phyloP scores from a whole-genome alignment of 176 grass and related monocot species.

The Pontederia paniculata region DNA sequence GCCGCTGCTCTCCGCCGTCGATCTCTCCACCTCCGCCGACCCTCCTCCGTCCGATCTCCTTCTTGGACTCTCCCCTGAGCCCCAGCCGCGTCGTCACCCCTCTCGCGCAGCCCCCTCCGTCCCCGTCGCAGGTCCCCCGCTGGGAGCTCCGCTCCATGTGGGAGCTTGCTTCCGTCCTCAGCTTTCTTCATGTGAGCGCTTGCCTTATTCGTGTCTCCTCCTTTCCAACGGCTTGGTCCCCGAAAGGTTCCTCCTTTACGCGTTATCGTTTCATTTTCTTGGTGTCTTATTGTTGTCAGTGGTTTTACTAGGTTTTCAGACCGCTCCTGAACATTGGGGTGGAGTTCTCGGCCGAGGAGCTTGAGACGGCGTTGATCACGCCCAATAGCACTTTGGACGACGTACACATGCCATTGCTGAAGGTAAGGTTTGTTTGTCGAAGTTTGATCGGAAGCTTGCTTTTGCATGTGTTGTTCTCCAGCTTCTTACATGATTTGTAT shows the following conservation, averaged over 20 bases:
- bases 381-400: constrained; percentile 57
- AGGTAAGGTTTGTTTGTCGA: constrained; percentile 61
- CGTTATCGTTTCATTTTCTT: constrained; percentile 16
- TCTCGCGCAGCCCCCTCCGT: constrained; percentile 42
- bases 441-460: background rate
- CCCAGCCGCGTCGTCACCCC: constrained; percentile 51
- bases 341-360: constrained; percentile 93
- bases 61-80: constrained; percentile 2
- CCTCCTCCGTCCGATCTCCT: constrained; percentile 6
- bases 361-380: constrained; percentile 63
- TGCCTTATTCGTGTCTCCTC: constrained; percentile 1
- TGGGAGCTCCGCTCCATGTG: constrained; percentile 82
- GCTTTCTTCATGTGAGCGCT: constrained; percentile 74
- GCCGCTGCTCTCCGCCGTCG: constrained; percentile 17
- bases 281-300: constrained; percentile 4
- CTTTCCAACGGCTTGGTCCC: constrained; percentile 9
- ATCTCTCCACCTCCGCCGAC: constrained; percentile 5
- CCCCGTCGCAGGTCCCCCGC: constrained; percentile 35
- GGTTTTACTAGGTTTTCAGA: constrained; percentile 60
- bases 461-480: background rate
- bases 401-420: constrained; percentile 77
- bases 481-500: background rate
- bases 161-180: constrained; percentile 83
- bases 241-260: constrained; percentile 11
- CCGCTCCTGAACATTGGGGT: constrained; percentile 56